phyloP scores from a whole-genome alignment of 805 yeast species.

The Suhomyces sp. region DNA sequence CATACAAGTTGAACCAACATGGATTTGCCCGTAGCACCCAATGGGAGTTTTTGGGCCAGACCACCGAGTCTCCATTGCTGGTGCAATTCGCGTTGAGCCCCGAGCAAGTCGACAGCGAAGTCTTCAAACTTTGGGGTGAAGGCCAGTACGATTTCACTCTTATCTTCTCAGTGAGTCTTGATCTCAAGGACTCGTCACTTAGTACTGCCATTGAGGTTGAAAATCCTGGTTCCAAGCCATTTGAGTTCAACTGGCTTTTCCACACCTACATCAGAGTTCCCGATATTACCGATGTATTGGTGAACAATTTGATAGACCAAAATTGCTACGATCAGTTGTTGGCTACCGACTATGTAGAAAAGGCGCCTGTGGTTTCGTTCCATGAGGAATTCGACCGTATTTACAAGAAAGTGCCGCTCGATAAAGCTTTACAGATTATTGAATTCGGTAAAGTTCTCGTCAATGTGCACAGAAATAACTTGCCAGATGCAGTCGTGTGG shows the following conservation, averaged over 20 bases:
- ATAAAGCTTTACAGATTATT: slow-evolving; percentile 62
- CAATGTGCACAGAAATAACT: slow-evolving; percentile 60
- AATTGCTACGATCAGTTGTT: slow-evolving; percentile 74
- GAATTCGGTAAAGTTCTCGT: slow-evolving; percentile 69
- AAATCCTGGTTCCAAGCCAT: slow-evolving; percentile 61
- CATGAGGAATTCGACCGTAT: slow-evolving; percentile 83
- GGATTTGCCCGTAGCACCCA: slow-evolving; percentile 89
- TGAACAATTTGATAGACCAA: slow-evolving; percentile 75
- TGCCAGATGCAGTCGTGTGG: slow-evolving; percentile 86
- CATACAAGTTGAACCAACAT: slow-evolving; percentile 82
- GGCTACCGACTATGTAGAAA: slow-evolving; percentile 59
- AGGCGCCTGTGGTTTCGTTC: slow-evolving; percentile 70
- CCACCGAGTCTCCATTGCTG: slow-evolving; percentile 57
- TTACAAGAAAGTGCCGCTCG: slow-evolving; percentile 58
- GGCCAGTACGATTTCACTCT: slow-evolving; percentile 63
- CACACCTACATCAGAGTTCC: slow-evolving; percentile 79
- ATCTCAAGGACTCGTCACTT: slow-evolving; percentile 47
- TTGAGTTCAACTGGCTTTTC: slow-evolving; percentile 92
- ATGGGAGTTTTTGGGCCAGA: slow-evolving; percentile 95
- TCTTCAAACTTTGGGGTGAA: slow-evolving; percentile 53
- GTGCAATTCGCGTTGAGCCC: slow-evolving; percentile 91
- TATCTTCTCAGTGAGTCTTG: slow-evolving; percentile 35
- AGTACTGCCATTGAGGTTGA: slow-evolving; percentile 71
- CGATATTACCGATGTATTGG: slow-evolving; percentile 75
- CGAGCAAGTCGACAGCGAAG: slow-evolving; percentile 66